These are phyloP conservation scores for Asterionellopsis glacialis DNA, from an alignment of 108 stramenopile species.

Conservation along the genomic window DNA sequence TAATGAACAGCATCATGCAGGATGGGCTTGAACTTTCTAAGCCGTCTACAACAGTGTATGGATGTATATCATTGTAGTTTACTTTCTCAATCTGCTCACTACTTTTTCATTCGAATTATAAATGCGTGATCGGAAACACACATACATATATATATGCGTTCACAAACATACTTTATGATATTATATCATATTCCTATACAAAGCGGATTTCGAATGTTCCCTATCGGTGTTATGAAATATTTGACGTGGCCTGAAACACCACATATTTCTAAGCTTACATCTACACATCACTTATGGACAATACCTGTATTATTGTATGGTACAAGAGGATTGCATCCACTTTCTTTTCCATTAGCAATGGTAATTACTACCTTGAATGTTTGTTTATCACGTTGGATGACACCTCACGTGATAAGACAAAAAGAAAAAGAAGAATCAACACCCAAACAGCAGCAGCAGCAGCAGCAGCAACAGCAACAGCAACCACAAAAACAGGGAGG, in stretches of 20 bases:
- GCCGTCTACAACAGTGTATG: not conserved
- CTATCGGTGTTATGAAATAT: slow-evolving; percentile 72
- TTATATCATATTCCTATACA: too few relatives aligned
- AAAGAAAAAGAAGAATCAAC: slow-evolving; percentile 8
- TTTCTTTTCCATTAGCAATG: slow-evolving; percentile 42
- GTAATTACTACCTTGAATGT: slow-evolving; percentile 53
- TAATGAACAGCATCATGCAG: slow-evolving; percentile 3
- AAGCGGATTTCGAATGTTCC: slow-evolving; percentile 13
- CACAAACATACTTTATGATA: not conserved
- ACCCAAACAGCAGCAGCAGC: too few relatives aligned
- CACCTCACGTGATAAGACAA: slow-evolving; percentile 28
- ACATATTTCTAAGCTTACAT: slow-evolving; percentile 55
- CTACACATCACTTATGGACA: slow-evolving; percentile 82
- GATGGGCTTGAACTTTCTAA: not conserved
- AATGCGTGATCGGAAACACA: too few relatives aligned
- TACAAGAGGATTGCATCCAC: slow-evolving; percentile 19
- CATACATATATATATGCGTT: not conserved
- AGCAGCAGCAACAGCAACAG: too few relatives aligned
- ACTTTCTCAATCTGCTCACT: too few relatives aligned
- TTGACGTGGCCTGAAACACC: slow-evolving; percentile 65
- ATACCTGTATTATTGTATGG: slow-evolving; percentile 68
- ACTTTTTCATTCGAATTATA: too few relatives aligned
- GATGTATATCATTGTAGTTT: too few relatives aligned
- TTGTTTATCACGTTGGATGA: slow-evolving; percentile 50
- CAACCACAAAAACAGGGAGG: too few relatives aligned